Evolutionary conservation across 495 filamentous ascomycete species (phyloP).

Genomic region (Aspergillus sclerotioniger): DNA sequence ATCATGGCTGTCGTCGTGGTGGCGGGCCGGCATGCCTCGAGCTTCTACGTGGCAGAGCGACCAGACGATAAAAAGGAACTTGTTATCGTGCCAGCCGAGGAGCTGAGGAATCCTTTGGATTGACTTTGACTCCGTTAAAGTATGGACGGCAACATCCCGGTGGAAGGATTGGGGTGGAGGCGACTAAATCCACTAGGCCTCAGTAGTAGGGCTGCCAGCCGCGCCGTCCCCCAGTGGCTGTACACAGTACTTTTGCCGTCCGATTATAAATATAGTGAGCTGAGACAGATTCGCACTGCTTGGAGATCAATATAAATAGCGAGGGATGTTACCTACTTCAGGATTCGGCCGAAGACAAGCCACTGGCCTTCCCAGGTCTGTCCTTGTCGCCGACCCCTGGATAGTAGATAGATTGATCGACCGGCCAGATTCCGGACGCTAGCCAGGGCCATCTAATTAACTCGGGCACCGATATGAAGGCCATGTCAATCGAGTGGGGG

Average conservation of each 20-base stretch:
- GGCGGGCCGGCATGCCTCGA: not conserved
- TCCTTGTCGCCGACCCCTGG: no score
- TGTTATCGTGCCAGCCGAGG: not conserved
- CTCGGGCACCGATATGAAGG: no score
- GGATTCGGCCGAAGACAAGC: no score
- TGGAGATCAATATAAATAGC: no score
- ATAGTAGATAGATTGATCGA: no score
- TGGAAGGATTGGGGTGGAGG: not conserved
- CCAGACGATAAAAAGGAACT: not conserved
- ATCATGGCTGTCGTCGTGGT: not conserved
- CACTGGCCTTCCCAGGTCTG: no score
- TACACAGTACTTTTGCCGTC: no score
- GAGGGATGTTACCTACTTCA: no score
- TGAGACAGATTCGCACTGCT: no score
- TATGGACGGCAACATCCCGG: not conserved
- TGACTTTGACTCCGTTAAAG: not conserved
- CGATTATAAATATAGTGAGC: no score
- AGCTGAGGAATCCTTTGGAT: not conserved
- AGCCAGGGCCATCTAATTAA: not conserved
- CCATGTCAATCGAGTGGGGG: not conserved
- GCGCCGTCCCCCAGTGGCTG: no score
- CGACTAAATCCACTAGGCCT: not conserved
- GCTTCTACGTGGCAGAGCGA: not conserved
- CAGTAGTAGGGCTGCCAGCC: not conserved
- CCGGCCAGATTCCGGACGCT: no score